Base-by-base conservation (phyloP, 257 asterid species). In the Euphrasia confusa region DNA sequence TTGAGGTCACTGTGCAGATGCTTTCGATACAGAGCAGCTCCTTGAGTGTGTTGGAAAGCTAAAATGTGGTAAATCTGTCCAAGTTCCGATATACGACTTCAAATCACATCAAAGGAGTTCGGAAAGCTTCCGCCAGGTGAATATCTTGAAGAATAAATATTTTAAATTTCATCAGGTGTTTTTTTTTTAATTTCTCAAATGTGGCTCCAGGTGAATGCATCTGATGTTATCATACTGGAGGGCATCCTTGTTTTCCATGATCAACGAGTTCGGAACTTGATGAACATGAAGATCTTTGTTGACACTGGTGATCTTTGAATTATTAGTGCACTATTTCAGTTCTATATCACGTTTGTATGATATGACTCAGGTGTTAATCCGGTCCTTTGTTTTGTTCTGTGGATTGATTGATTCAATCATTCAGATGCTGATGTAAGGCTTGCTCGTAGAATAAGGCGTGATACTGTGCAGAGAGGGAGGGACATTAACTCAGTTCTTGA, bases 371-470 rank as follows among this genome's bases (percentile, higher is more conserved):
- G 44, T 32, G 67, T 60, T 42, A 54, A 59, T 44, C 35, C 17
- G 24, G 26, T 28, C 55, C 13, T 12, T 54, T 59, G 17, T 18
- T 47, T 4, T 50, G n/a, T 26, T 48, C 0, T 33, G 28, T 65
- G 63, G 37, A 56, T 65, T 63, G 55, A 44, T 68, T 67, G 28
- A 56, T 68, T 65, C 33, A 30, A 1, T 30, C 4, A 3, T 30
- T 30, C 80, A 84, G 94, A 82, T 87, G 93, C 99, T 80, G 99
- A 93, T 76, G 96, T 93, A 82, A 89, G 99, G 77, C 97, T 89
- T 80, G 97, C 97, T 80, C 97, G 97, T 75, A 78, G 99, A 79
- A 93, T 93, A 78, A 81, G 94, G 74, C 95, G 97, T 60, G 99
- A 93, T 76, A 87, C 91, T 42, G 97, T 87, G 68, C 90, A 84